These are phyloP conservation scores for Ceratobasidium papillatum DNA, from an alignment of 1,284 basidiomycete species.

Conservation along the genomic window DNA sequence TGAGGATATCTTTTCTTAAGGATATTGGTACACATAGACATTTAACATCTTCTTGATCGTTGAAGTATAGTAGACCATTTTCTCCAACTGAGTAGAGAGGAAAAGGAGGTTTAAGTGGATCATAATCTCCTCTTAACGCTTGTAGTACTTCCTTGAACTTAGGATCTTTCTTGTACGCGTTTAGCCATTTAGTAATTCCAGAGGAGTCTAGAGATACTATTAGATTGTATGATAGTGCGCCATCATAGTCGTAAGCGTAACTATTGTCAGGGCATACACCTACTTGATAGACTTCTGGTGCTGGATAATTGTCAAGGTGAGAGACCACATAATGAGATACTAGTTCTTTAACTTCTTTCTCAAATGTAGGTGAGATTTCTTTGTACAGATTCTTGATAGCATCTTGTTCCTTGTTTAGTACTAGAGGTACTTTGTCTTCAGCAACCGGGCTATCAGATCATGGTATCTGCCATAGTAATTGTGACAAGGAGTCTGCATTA, in stretches of 20 bases:
- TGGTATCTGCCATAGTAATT: conserved; percentile 48
- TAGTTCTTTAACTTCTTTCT: not conserved
- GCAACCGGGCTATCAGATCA: conserved; percentile 44
- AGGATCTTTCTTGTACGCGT: conserved; percentile 5
- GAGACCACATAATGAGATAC: not conserved
- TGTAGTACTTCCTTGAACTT: conserved; percentile 1
- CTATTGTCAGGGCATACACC: no score
- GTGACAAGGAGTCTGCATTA: conserved; percentile 54
- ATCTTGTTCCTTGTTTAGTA: not conserved
- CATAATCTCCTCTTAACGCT: not conserved
- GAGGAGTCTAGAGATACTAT: conserved; percentile 46
- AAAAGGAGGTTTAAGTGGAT: conserved; percentile 2
- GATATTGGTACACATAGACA: conserved; percentile 48
- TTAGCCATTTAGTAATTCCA: no score
- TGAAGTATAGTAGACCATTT: conserved; percentile 48
- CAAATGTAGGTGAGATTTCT: not conserved
- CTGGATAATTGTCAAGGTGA: not conserved
- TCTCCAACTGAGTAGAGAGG: conserved; percentile 45
- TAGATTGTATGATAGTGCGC: no score
- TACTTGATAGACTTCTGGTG: conserved; percentile 37
- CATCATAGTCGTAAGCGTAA: no score
- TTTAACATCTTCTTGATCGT: conserved; percentile 45
- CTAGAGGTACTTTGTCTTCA: no score
- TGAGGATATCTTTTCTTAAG: conserved; percentile 45
- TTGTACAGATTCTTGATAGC: conserved; percentile 1